These are phyloP conservation scores for Podospora pseudopauciseta DNA, from an alignment of 495 filamentous ascomycete genomes.

Conservation along the genomic window DNA sequence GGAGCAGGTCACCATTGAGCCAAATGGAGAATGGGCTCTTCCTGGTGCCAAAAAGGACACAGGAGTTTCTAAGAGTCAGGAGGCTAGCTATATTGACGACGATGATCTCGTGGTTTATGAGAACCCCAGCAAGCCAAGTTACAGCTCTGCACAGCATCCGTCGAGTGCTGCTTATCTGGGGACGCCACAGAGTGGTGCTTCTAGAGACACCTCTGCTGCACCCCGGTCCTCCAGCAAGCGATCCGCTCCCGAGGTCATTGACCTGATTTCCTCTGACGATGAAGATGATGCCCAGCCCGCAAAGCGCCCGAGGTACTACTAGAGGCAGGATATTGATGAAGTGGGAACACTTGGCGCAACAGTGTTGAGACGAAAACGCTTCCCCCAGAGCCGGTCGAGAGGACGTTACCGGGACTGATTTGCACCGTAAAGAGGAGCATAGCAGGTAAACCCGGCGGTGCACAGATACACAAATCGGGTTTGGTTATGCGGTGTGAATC, in stretches of 20 bases:
- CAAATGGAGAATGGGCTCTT: slow-evolving; percentile 73
- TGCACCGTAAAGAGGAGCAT: no score
- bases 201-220: slow-evolving; percentile 34
- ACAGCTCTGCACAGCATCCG: slow-evolving; percentile 14
- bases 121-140: slow-evolving; percentile 23
- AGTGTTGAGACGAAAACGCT: no score
- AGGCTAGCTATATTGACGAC: slow-evolving; percentile 46
- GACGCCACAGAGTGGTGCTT: slow-evolving; percentile 29
- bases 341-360: background rate
- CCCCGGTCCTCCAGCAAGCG: slow-evolving; percentile 58
- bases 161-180: slow-evolving; percentile 21
- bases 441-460: no score
- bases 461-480: no score
- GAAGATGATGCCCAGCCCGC: slow-evolving; percentile 60
- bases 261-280: slow-evolving; percentile 74
- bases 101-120: slow-evolving; percentile 70
- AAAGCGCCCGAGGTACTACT: slow-evolving; percentile 49
- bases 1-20: slow-evolving; percentile 87
- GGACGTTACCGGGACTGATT: no score
- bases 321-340: slow-evolving; percentile 1
- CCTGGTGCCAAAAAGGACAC: slow-evolving; percentile 34
- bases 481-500: background rate
- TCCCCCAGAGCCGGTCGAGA: no score
- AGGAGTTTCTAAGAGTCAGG: slow-evolving; percentile 10
- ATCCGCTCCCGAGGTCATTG: slow-evolving; percentile 63